Conservation (phyloP, 305 asterid species). For the Nicotiana rustica region DNA sequence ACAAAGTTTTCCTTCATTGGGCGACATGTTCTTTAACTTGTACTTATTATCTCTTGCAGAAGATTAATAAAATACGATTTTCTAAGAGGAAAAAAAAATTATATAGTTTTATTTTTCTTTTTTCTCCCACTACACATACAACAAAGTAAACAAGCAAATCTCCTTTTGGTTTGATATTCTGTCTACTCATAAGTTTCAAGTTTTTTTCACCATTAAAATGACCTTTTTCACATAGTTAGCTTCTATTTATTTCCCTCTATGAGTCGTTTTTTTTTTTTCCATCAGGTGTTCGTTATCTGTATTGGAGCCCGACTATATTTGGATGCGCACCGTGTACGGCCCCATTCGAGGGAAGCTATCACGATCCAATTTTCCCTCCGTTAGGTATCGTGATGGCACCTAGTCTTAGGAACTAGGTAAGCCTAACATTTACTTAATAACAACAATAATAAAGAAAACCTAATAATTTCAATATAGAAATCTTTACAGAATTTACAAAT, state of each 20-base stretch:
- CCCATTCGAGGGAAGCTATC: no score
- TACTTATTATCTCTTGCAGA: background rate
- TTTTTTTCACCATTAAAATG: background rate
- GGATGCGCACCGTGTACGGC: rapidly evolving
- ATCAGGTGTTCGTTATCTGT: rapidly evolving
- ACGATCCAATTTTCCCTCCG: no score
- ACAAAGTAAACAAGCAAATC: constrained; percentile 18
- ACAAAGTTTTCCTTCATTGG: background rate
- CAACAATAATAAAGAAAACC: no score
- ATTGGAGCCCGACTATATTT: no score
- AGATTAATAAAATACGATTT: background rate
- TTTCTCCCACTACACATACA: background rate
- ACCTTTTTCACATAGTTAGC: background rate
- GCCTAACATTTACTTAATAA: no score
- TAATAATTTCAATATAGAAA: no score
- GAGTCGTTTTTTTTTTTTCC: no score
- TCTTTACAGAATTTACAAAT: no score
- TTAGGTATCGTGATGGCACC: no score
- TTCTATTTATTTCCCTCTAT: no score
- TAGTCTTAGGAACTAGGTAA: no score
- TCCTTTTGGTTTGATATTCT: background rate
- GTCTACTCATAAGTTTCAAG: background rate
- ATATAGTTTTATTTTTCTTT: background rate
- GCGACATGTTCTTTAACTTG: background rate
- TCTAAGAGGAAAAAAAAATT: background rate